Base-by-base conservation (phyloP, 23 red algal species). In the Rhodosorus marinus region DNA sequence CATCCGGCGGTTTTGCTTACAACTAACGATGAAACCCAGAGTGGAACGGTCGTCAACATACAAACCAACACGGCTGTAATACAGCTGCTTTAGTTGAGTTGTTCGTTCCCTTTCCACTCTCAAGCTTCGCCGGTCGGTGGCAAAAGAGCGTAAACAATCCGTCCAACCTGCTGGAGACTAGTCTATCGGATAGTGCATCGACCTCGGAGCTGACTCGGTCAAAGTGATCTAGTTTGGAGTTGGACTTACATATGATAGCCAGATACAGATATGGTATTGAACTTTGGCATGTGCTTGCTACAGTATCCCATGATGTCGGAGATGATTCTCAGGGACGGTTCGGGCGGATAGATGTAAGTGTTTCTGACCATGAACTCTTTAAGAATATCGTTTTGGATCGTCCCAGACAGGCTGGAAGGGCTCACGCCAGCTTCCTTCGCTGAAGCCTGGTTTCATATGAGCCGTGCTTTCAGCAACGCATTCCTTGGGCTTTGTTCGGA, bases 231-330 rank as follows among this genome's bases (percentile, higher is more conserved):
- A n/a, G n/a, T n/a, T n/a, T n/a, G n/a, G n/a, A n/a, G n/a, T n/a
- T n/a, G n/a, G n/a, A n/a, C n/a, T n/a, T n/a, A n/a, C 69, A 75
- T 75, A 45, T 75, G 69, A 43, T 75, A 75, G 1, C 69, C 69
- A 19, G 69, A 75, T 28, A 75, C 46, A 5, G 57, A 65, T 50
- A 75, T 75, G 15, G 69, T 64, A 24, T 75, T 75, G 28, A 64
- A 75, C 15, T 38, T 29, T 26, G 69, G 69, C 69, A 75, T 66
- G 8, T 65, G 15, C 11, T 41, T 8, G 19, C 57, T 9, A 20
- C 57, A 49, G 36, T 65, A 75, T 24, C 31, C 57, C 57, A 75
- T 64, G 19, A 75, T 75, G 15, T 75, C 69, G 17, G 29, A 25
- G 26, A 65, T 65, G 26, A 64, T 67, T 4, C 69, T 55, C 69